phyloP scores from a whole-genome alignment of 768 basidiomycete genomes.

The Amanita thiersii region DNA sequence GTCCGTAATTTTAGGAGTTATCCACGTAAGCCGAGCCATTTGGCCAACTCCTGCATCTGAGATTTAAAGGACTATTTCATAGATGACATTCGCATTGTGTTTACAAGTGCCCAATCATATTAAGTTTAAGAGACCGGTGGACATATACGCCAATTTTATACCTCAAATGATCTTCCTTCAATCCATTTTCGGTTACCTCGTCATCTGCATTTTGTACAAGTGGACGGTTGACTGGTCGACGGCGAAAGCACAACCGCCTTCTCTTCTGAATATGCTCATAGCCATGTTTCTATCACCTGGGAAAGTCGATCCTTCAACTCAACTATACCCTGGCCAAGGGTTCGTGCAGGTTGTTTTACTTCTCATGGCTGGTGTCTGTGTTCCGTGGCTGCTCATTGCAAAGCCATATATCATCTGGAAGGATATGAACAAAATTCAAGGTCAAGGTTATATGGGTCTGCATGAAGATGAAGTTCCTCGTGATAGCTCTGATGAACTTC shows the following conservation, averaged over 20 bases:
- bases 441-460: conserved; percentile 76
- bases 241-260: conserved; percentile 66
- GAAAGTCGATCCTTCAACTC: conserved; percentile 52
- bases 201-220: conserved; percentile 92
- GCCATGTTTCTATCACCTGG: conserved; percentile 94
- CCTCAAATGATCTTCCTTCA: conserved; percentile 97
- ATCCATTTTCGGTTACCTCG: conserved; percentile 96
- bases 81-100: conserved; percentile 99
- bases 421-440: conserved; percentile 79
- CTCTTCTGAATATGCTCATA: conserved; percentile 92
- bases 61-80: conserved; percentile 9
- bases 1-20: conserved; percentile 93
- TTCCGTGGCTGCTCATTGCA: conserved; percentile 88
- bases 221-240: conserved; percentile 91
- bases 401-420: conserved; percentile 92
- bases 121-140: conserved; percentile 79
- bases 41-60: conserved; percentile 4
- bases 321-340: conserved; percentile 85
- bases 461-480: conserved; percentile 46
- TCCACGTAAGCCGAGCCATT: conserved; percentile 58
- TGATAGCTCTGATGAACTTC: conserved; percentile 48
- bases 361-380: conserved; percentile 73
- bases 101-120: conserved; percentile 94
- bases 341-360: conserved; percentile 75
- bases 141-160: conserved; percentile 92